Conservation (phyloP, 2,329 filamentous ascomycete genomes). For the Elsinoe perseae region DNA sequence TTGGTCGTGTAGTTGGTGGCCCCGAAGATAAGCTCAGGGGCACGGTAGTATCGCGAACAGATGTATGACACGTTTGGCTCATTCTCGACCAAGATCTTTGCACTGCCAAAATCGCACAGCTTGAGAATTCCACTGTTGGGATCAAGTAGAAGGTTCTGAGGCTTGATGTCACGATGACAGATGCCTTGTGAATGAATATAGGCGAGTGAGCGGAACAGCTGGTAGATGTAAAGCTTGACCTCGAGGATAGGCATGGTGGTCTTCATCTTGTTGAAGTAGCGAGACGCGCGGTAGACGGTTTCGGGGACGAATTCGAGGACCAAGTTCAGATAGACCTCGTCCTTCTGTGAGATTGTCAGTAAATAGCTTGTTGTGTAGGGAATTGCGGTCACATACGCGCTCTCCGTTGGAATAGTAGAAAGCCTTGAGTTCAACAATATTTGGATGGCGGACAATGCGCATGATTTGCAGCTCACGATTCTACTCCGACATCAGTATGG, state of each 20-base stretch:
- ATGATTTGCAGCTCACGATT: constrained; percentile 99
- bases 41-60: constrained; percentile 97
- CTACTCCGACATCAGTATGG: constrained; percentile 45
- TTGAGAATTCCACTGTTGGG: constrained; percentile 87
- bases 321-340: constrained; percentile 97
- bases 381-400: constrained; percentile 53
- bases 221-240: constrained; percentile 99
- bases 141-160: constrained; percentile 91
- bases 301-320: constrained; percentile 98
- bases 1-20: constrained; percentile 99
- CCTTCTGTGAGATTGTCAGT: constrained; percentile 44
- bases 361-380: constrained; percentile 10
- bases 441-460: constrained; percentile 97
- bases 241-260: constrained; percentile 98
- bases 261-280: constrained; percentile 99
- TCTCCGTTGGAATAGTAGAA: constrained; percentile 99
- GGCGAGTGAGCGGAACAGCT: constrained; percentile 94
- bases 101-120: constrained; percentile 97
- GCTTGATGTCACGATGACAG: constrained; percentile 98
- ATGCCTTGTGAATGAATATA: constrained; percentile 99
- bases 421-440: constrained; percentile 97
- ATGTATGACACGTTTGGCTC: constrained; percentile 99
- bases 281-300: constrained; percentile 93
- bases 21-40: constrained; percentile 95
- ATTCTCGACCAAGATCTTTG: constrained; percentile 96